Evolutionary conservation across 768 basidiomycete species (phyloP).

Genomic region (Pisolithus tinctorius): DNA sequence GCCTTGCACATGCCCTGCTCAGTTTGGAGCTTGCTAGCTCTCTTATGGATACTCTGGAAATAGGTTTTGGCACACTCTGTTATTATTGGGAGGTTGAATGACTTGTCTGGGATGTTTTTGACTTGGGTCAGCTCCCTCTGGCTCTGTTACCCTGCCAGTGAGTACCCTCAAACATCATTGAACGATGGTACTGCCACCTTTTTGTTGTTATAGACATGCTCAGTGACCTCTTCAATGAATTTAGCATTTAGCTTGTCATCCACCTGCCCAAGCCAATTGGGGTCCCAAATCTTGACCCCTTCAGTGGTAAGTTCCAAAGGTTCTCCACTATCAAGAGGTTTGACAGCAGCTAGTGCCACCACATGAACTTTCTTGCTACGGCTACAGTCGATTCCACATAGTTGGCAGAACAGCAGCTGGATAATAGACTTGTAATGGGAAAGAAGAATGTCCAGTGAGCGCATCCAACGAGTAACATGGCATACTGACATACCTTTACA

Average conservation of each 20-base stretch:
- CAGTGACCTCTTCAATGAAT: background rate
- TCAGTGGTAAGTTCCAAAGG: background rate
- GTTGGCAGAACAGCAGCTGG: no score
- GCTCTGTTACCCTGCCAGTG: no score
- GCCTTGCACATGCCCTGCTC: background rate
- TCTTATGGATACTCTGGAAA: background rate
- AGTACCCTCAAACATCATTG: background rate
- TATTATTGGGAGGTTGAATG: background rate
- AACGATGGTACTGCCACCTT: background rate
- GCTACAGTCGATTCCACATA: background rate
- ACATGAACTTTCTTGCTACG: background rate
- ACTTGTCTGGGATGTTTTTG: background rate
- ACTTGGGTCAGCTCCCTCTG: background rate
- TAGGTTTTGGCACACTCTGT: background rate
- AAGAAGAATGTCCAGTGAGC: no score
- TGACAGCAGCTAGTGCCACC: background rate
- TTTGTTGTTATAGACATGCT: background rate
- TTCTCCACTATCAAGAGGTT: no score
- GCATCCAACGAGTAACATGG: no score
- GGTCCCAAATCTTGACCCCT: background rate
- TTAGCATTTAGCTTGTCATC: no score
- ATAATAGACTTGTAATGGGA: no score
- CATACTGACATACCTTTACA: no score
- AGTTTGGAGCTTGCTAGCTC: background rate
- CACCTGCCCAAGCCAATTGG: background rate